Evolutionary conservation across 2,329 filamentous ascomycete genomes (phyloP), one percentile per base, ranked within the genome.

Genomic region (Fusarium nodosum): DNA sequence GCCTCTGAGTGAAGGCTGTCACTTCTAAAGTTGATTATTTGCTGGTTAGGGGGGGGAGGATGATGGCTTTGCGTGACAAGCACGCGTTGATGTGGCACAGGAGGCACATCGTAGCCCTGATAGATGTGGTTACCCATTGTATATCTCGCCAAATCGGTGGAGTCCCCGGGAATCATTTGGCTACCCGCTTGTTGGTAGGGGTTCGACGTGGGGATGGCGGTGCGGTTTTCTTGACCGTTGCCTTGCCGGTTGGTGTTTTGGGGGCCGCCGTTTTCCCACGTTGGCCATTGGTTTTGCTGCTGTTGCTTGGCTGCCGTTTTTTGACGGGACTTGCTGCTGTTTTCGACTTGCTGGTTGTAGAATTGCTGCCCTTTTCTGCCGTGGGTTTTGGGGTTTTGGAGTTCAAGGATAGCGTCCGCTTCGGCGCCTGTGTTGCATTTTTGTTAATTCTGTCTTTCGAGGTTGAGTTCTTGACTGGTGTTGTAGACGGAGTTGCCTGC

Each of bases 1-100:
- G 84, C 85, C 65, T 91, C 87, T 5, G 87, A 88, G 56, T 81
- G 82, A 53, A 93, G 82, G 74, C 90, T 87, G 28, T 70, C 39
- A 30, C 36, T 64, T 30, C 54, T 60, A 42, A 56, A 65, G 53
- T 71, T 59, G 53, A 34, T 11, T 60, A 26, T 60, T 30, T 66
- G 41, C 24, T 34, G 15, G 13, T 38, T 28, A 66, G 42, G 47
- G 51, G 59, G 36, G 16, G 45, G 57, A 33, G 45, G 57, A 30
- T 31, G 30, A 45, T 42, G 54, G 8, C 38, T 45, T 44, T 69
- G 66, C 28, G 63, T 54, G 30, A 31, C 63, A 60, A 56, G 13
- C 39, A 51, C 30, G 18, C 53, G 64, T 36, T 61, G 63, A 13
- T 47, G 50, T 54, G 48, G 42, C 51, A 56, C 52, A 39, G 34